phyloP scores from a whole-genome alignment of 805 yeast species.

The Candida berthetii region DNA sequence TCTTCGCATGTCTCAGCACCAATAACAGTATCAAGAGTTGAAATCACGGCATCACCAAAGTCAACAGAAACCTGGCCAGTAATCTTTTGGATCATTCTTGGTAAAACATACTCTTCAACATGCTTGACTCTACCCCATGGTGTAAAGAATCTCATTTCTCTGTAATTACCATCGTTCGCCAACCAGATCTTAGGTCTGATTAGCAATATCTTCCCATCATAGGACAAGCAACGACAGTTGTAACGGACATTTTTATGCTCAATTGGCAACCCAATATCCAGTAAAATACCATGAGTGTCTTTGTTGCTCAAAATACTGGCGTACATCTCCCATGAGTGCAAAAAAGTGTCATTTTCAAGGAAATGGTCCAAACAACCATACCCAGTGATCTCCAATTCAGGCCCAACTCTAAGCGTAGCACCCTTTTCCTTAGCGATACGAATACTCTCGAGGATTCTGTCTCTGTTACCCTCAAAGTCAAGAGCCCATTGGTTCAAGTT shows the following conservation, averaged over 20 bases:
- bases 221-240: slow-evolving; percentile 84
- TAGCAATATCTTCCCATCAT: slow-evolving; percentile 70
- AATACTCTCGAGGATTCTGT: slow-evolving; percentile 81
- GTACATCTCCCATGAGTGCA: slow-evolving; percentile 94
- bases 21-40: slow-evolving; percentile 77
- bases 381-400: slow-evolving; percentile 92
- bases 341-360: slow-evolving; percentile 78
- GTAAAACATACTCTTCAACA: slow-evolving; percentile 69
- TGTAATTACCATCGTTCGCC: slow-evolving; percentile 96
- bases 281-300: slow-evolving; percentile 68
- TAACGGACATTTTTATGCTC: slow-evolving; percentile 82
- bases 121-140: slow-evolving; percentile 85
- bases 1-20: slow-evolving; percentile 99
- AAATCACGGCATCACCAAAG: slow-evolving; percentile 88
- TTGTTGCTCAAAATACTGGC: slow-evolving; percentile 62
- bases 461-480: slow-evolving; percentile 95
- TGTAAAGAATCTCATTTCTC: slow-evolving; percentile 95
- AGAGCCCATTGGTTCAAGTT: slow-evolving; percentile 98
- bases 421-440: slow-evolving; percentile 65
- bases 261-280: slow-evolving; percentile 95
- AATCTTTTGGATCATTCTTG: slow-evolving; percentile 56
- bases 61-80: slow-evolving; percentile 65
- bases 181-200: slow-evolving; percentile 91
- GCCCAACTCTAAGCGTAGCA: slow-evolving; percentile 89
- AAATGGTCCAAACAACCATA: slow-evolving; percentile 95